Evolutionary conservation across 139 green algal species (phyloP).

Genomic region (Deuterostichococcus epilithicus): DNA sequence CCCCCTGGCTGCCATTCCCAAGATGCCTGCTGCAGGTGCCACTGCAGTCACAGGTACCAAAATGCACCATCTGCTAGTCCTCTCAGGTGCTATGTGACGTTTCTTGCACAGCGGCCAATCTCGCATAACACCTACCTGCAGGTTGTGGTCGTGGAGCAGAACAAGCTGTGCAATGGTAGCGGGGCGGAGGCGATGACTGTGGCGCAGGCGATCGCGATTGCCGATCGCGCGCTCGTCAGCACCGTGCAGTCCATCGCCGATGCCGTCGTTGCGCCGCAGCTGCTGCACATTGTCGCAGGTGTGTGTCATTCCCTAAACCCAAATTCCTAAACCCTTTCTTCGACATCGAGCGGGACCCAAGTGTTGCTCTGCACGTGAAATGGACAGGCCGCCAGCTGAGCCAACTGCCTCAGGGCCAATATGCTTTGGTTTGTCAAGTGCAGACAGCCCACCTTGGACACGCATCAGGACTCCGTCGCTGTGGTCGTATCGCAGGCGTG

Average conservation of each 20-base stretch:
- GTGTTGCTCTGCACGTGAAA: too few species aligned
- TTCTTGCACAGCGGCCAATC: too few species aligned
- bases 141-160: constrained; percentile 48
- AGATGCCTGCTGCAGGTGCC: not conserved
- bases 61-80: too few species aligned
- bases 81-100: too few species aligned
- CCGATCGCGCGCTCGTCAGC: constrained; percentile 77
- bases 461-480: too few species aligned
- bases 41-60: too few species aligned
- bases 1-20: too few species aligned
- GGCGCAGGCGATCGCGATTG: constrained; percentile 64
- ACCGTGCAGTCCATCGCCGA: constrained; percentile 63
- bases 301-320: not conserved
- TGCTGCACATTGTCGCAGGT: constrained; percentile 58
- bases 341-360: too few species aligned
- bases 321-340: not conserved
- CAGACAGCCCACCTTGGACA: too few species aligned
- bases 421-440: too few species aligned
- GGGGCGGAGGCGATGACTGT: constrained; percentile 54
- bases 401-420: too few species aligned
- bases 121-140: not conserved
- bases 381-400: too few species aligned
- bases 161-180: not conserved
- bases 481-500: constrained; percentile 25
- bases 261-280: constrained; percentile 59